These are phyloP conservation scores for Spirogloea muscicola DNA, from an alignment of 139 green algal genomes.

Conservation along the genomic window DNA sequence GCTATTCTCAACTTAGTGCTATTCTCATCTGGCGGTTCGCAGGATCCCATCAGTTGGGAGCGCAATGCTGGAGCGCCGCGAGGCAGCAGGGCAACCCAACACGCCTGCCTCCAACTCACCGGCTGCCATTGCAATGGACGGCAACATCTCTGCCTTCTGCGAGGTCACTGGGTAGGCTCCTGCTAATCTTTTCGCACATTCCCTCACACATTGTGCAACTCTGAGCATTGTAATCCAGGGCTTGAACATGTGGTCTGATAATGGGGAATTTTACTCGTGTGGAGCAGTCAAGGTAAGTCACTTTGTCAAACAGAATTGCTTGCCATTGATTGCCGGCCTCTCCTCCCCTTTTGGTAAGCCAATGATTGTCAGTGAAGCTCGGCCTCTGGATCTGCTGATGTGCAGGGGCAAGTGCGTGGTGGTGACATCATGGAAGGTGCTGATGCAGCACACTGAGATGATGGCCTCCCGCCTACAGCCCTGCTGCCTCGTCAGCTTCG, in stretches of 20 bases:
- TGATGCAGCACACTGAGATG: constrained; percentile 27
- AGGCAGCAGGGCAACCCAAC: background rate
- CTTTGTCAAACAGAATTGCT: too few relatives aligned
- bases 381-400: too few relatives aligned
- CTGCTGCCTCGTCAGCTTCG: constrained; percentile 15
- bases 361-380: too few relatives aligned
- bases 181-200: too few relatives aligned
- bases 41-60: background rate
- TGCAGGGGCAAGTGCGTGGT: constrained; percentile 22
- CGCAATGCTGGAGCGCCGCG: background rate
- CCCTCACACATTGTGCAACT: too few relatives aligned
- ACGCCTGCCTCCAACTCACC: background rate
- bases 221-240: too few relatives aligned
- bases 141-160: constrained; percentile 1
- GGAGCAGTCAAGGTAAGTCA: too few relatives aligned
- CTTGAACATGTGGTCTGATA: too few relatives aligned
- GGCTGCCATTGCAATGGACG: background rate
- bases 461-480: constrained; percentile 16
- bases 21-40: background rate
- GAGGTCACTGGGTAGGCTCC: constrained; percentile 12
- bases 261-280: too few relatives aligned
- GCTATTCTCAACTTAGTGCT: background rate
- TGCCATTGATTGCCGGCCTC: too few relatives aligned
- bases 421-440: constrained; percentile 25
- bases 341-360: too few relatives aligned